phyloP scores from a whole-genome alignment of 2,329 filamentous ascomycete genomes.

The Catunica adiposa region DNA sequence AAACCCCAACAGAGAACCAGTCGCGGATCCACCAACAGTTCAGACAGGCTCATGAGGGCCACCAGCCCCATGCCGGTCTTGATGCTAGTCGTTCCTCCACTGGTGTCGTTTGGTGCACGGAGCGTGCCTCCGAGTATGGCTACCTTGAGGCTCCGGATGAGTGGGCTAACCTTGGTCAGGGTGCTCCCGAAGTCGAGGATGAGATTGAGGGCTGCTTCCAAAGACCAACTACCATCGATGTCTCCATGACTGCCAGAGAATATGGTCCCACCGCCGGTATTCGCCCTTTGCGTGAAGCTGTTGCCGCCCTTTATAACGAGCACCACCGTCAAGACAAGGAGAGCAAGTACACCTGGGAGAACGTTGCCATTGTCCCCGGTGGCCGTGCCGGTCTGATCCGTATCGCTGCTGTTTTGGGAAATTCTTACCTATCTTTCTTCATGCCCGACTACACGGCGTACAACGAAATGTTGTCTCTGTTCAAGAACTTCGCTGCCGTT shows the following conservation, averaged over 20 bases:
- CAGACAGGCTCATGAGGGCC: conserved; percentile 75
- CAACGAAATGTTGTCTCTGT: conserved; percentile 90
- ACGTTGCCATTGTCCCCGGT: conserved; percentile 89
- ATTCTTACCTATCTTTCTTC: conserved; percentile 85
- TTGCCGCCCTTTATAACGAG: conserved; percentile 83
- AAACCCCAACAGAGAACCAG: conserved; percentile 43
- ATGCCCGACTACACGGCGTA: conserved; percentile 93
- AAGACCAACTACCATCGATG: conserved; percentile 60
- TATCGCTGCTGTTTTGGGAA: conserved; percentile 85
- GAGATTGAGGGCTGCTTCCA: conserved; percentile 81
- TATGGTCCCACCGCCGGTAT: conserved; percentile 92
- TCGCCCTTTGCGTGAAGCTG: conserved; percentile 73
- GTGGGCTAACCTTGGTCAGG: conserved; percentile 92
- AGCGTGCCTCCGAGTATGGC: conserved; percentile 76
- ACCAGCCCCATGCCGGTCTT: conserved; percentile 78
- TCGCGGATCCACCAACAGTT: conserved; percentile 83
- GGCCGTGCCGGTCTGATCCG: conserved; percentile 84
- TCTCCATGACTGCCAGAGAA: conserved; percentile 64
- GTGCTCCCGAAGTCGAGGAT: conserved; percentile 84
- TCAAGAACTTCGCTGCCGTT: conserved; percentile 84
- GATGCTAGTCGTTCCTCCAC: conserved; percentile 78
- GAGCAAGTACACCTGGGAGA: conserved; percentile 91
- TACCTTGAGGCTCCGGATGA: conserved; percentile 63
- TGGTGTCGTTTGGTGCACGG: conserved; percentile 84
- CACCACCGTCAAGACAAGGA: conserved; percentile 77